Evolutionary conservation across 768 basidiomycete species (phyloP).

Genomic region (Filobasidium floriforme): DNA sequence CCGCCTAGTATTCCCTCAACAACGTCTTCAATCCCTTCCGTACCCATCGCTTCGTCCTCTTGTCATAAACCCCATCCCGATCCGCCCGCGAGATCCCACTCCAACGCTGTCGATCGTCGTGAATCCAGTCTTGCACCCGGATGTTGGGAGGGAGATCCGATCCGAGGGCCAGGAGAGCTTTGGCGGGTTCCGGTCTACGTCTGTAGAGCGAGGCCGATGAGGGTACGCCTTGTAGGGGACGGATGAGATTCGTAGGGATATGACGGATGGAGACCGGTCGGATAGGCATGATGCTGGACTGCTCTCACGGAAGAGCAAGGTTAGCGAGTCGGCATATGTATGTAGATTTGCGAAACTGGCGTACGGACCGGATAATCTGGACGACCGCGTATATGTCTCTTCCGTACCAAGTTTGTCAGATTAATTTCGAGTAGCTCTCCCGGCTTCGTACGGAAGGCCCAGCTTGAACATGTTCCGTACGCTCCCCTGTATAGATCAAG

Average conservation of each 20-base stretch:
- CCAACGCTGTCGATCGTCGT: slow-evolving; percentile 27
- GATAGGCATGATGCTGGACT: slow-evolving; percentile 9
- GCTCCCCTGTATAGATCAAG: no score
- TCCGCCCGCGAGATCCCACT: slow-evolving; percentile 22
- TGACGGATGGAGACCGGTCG: slow-evolving; percentile 18
- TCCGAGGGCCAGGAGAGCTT: slow-evolving; percentile 19
- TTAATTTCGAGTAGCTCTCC: no score
- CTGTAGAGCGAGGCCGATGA: slow-evolving; percentile 10
- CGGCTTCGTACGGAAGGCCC: no score
- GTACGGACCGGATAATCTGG: no score
- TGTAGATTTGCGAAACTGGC: not conserved
- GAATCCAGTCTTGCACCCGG: slow-evolving; percentile 29
- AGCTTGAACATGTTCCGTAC: no score
- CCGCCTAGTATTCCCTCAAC: slow-evolving; percentile 28
- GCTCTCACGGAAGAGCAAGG: not conserved
- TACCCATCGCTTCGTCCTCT: slow-evolving; percentile 25
- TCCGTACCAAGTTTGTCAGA: no score
- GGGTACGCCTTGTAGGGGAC: slow-evolving; percentile 18
- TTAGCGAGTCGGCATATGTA: not conserved
- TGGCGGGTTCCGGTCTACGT: slow-evolving; percentile 22
- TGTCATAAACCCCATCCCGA: slow-evolving; percentile 24
- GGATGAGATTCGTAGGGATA: slow-evolving; percentile 22
- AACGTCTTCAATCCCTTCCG: slow-evolving; percentile 32
- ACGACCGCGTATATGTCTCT: no score
- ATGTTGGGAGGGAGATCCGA: slow-evolving; percentile 28